Percentiles rank a stretch among this genome's conserved stretches.
Conservation (phyloP, 106 monocot species). For the Phalaenopsis aphrodite region DNA sequence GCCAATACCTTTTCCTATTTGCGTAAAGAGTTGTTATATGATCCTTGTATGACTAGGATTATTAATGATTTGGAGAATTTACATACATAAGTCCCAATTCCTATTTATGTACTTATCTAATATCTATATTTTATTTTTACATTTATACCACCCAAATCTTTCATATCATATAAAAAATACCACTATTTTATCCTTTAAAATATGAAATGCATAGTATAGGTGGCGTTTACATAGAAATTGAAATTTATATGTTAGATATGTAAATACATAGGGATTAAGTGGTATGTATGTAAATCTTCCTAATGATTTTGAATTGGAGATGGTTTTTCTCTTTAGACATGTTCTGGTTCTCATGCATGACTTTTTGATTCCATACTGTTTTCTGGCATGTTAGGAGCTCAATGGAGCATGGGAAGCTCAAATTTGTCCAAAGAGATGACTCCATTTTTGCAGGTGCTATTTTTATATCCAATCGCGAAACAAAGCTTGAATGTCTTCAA, state of each 20-base stretch:
- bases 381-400: not conserved
- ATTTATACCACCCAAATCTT: no score
- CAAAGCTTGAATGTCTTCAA: conserved; percentile 49
- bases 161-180: no score
- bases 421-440: not conserved
- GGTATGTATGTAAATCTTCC: no score
- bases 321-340: not conserved
- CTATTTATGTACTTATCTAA: no score
- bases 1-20: not conserved
- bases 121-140: no score
- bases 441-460: conserved; percentile 41
- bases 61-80: no score
- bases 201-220: no score
- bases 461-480: conserved; percentile 53
- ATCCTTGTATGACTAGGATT: not conserved
- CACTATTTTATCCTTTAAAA: no score
- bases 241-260: no score
- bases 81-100: no score
- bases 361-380: not conserved
- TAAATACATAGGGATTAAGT: no score
- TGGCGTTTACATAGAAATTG: no score
- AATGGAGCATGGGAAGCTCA: conserved; percentile 2
- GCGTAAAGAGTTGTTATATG: not conserved
- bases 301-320: not conserved
- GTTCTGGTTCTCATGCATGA: not conserved